Percentiles rank a stretch among this genome's conserved stretches.
These are phyloP conservation scores for Starmera amethionina DNA, from an alignment of 805 yeast genomes.

Conservation along the genomic window DNA sequence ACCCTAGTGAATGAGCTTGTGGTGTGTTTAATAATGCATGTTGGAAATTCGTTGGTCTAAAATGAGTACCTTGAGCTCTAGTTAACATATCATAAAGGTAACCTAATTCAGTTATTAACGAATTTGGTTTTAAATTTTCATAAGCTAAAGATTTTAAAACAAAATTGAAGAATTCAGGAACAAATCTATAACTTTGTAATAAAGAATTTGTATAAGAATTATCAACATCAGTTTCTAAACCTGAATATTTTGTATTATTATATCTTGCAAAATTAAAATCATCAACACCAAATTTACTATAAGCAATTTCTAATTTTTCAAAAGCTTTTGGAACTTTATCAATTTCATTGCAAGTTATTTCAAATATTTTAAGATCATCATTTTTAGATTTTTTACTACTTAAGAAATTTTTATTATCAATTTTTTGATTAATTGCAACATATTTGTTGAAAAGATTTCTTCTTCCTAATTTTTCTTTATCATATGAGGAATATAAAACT, in stretches of 20 bases:
- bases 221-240: slow-evolving; percentile 81
- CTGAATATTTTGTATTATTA: slow-evolving; percentile 66
- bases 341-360: slow-evolving; percentile 12
- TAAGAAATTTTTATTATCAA: slow-evolving; percentile 36
- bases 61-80: slow-evolving; percentile 69
- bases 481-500: slow-evolving; percentile 40
- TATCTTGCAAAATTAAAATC: slow-evolving; percentile 88
- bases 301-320: slow-evolving; percentile 62
- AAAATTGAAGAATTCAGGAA: slow-evolving; percentile 62
- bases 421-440: slow-evolving; percentile 23
- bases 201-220: slow-evolving; percentile 72
- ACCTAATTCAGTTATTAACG: slow-evolving; percentile 73
- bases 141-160: slow-evolving; percentile 45
- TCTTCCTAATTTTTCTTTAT: slow-evolving; percentile 44
- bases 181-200: slow-evolving; percentile 70
- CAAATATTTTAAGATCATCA: slow-evolving; percentile 21
- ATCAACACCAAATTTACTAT: slow-evolving; percentile 85
- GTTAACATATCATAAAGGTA: slow-evolving; percentile 86
- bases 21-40: slow-evolving; percentile 35
- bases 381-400: slow-evolving; percentile 29
- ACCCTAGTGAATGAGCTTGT: slow-evolving; percentile 41
- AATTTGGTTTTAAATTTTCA: slow-evolving; percentile 35
- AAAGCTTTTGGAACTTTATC: slow-evolving; percentile 64
- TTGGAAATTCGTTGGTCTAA: slow-evolving; percentile 75
- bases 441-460: slow-evolving; percentile 40